A percentile compares a stretch with the other conserved stretches of the same genome.
phyloP scores from a whole-genome alignment of 176 grass and related monocot species.

The Zea luxurians region DNA sequence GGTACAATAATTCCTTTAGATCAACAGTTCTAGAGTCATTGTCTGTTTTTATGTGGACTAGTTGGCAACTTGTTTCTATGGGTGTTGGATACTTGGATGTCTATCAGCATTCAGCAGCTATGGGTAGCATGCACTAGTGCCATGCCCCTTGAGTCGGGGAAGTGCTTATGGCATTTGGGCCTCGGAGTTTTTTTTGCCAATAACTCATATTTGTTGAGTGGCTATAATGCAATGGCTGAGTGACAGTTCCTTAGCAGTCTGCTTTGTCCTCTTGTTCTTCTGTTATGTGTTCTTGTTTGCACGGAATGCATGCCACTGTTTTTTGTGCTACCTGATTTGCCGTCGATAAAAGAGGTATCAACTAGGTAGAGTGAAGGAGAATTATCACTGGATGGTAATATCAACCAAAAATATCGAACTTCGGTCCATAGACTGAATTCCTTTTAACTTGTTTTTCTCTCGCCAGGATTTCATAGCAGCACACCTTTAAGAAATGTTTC shows the following conservation, averaged over 20 bases:
- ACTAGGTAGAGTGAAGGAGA: not conserved
- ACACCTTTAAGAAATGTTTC: not conserved
- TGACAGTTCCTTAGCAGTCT: slow-evolving; percentile 14
- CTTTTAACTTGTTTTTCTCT: not conserved
- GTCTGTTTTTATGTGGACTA: slow-evolving; percentile 1
- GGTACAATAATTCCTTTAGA: slow-evolving; percentile 1
- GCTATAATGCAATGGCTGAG: slow-evolving; percentile 9
- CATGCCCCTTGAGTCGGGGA: slow-evolving; percentile 30
- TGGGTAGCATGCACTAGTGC: slow-evolving; percentile 18
- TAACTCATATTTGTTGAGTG: slow-evolving; percentile 28
- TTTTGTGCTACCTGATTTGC: not conserved
- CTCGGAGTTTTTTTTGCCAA: not conserved
- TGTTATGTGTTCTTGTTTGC: slow-evolving; percentile 24
- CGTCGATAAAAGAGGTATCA: not conserved
- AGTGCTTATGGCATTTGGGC: slow-evolving; percentile 19
- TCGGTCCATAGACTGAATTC: not conserved
- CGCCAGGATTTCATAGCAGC: not conserved
- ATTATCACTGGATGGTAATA: not conserved
- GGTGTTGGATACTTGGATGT: slow-evolving; percentile 9
- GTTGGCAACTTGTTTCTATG: slow-evolving; percentile 29
- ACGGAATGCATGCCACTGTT: not conserved
- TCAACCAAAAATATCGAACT: not conserved
- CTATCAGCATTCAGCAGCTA: slow-evolving; percentile 27
- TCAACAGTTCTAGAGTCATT: not conserved
- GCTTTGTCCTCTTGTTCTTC: slow-evolving; percentile 10